Evolutionary conservation across 345 rosid species (phyloP), one percentile per base, ranked within the genome.

Genomic region (Lumnitzera littorea): DNA sequence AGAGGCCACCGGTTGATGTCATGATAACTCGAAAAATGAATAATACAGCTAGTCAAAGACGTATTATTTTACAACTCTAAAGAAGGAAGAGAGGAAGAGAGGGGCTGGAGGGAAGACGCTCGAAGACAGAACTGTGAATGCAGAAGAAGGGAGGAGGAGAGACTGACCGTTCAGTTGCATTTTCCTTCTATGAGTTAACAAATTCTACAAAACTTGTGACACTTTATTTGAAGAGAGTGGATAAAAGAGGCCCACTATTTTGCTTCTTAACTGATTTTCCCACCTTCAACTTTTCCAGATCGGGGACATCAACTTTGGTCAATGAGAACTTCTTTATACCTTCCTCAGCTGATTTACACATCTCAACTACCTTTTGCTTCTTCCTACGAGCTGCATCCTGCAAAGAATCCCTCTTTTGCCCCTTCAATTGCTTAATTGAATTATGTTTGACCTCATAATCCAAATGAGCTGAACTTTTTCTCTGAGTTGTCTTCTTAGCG

Each of bases 281-380:
- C 24, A 75, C 58, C 15, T 15, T 41, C 56, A 63, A 62, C 27
- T 67, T 75, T 36, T 68, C 62, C 66, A 68, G 62, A 43, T 63
- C 59, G 50, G n/a, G 46, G 17, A 17, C 57, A 20, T 49, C 46
- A 25, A 36, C 27, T 15, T 14, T 61, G 25, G 51, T 41, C 7
- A 17, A 23, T 2, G 15, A 47, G n/a, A 55, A 5, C 46, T 56
- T 61, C 47, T 54, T 31, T 55, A 46, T 15, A 0, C 24, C 51
- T 60, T 54, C 24, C 14, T 46, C 17, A 17, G n/a, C 31, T 6
- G 55, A 25, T 48, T 59, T 67, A 55, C 56, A 29, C 48, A 27
- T 64, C 57, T 53, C 51, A 17, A 36, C 48, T 63, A 43, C 53
- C 29, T 43, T 60, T 10, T 13, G 12, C 48, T n/a, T 60, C 59